Conservation (phyloP, 2,329 filamentous ascomycete species). For the Aspergillus floridensis region DNA sequence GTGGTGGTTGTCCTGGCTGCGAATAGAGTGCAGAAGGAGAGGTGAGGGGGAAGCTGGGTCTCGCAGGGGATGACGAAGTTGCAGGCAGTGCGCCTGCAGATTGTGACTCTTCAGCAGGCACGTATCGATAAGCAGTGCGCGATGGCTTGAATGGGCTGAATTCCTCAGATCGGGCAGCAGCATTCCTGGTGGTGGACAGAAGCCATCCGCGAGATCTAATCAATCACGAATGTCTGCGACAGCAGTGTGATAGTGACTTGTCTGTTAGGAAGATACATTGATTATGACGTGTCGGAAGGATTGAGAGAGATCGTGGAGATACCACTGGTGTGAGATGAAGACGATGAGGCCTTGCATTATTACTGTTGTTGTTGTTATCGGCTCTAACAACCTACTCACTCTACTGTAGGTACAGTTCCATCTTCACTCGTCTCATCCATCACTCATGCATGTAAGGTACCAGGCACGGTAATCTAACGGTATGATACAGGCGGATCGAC, state of each 20-base stretch:
- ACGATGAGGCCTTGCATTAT: not conserved
- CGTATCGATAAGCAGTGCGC: conserved; percentile 7
- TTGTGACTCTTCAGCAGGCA: not conserved
- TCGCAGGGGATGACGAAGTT: not conserved
- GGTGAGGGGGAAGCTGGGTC: not conserved
- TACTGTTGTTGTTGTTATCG: not conserved
- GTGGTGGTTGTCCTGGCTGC: conserved; percentile 1
- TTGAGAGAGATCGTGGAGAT: not conserved
- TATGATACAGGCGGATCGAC: conserved; percentile 11
- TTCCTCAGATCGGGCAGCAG: conserved; percentile 8
- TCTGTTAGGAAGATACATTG: not conserved
- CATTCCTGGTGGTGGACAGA: not conserved
- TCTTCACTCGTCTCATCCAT: not conserved
- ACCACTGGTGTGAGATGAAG: not conserved
- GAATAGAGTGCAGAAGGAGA: not conserved
- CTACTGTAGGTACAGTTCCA: not conserved
- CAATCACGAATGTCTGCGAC: not conserved
- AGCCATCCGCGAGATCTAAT: conserved; percentile 3
- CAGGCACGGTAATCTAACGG: conserved; percentile 1
- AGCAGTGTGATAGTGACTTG: not conserved
- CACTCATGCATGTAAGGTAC: conserved; percentile 3
- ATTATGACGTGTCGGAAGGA: not conserved
- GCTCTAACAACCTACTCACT: no score
- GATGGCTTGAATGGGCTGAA: not conserved
- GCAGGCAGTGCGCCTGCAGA: not conserved